These are phyloP conservation scores for Linderniella brevidens DNA, from an alignment of 257 asterid genomes.

Conservation along the genomic window DNA sequence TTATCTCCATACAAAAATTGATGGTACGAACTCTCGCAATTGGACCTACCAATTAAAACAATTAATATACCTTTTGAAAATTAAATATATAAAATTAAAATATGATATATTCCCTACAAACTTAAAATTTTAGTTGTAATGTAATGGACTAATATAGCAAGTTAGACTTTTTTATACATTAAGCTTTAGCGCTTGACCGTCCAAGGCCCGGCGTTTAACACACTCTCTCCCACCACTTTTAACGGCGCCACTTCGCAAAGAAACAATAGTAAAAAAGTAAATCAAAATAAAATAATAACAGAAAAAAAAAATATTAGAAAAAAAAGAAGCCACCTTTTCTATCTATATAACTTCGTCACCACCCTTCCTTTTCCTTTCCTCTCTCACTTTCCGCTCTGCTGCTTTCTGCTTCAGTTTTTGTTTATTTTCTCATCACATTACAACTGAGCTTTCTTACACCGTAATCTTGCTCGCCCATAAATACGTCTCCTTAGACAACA, in stretches of 20 bases:
- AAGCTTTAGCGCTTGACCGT: conserved; percentile 37
- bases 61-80: too few species aligned
- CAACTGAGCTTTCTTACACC: background rate
- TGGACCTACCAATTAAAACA: background rate
- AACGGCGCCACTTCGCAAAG: conserved; percentile 15
- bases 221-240: conserved; percentile 30
- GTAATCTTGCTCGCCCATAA: background rate
- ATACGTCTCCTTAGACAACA: too few species aligned
- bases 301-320: conserved; percentile 18
- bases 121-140: too few species aligned
- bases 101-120: too few species aligned
- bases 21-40: conserved; percentile 4
- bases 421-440: conserved; percentile 1
- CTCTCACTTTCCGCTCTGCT: conserved; percentile 10
- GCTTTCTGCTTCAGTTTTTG: conserved; percentile 9
- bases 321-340: conserved; percentile 28
- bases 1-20: background rate
- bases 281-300: too few species aligned
- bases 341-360: conserved; percentile 37
- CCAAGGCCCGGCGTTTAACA: conserved; percentile 65
- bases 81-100: too few species aligned
- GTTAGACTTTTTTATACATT: conserved; percentile 15
- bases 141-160: conserved; percentile 2
- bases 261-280: background rate
- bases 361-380: conserved; percentile 22